Percentiles rank a stretch among this genome's conserved stretches.
phyloP scores from a whole-genome alignment of 108 stramenopile species.

The Tribonema minus region DNA sequence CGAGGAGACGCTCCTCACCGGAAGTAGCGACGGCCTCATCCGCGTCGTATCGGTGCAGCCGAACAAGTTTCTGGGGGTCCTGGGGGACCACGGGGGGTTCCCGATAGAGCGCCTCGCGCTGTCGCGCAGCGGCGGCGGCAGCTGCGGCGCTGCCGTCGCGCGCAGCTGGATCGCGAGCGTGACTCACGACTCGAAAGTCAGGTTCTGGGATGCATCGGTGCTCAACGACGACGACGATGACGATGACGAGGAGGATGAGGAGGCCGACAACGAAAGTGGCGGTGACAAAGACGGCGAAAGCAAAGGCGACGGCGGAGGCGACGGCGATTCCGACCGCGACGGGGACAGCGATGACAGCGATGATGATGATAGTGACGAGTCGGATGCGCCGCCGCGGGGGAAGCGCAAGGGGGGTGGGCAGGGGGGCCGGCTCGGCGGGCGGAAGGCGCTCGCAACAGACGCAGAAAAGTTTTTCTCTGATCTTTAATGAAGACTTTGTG shows the following conservation, averaged over 20 bases:
- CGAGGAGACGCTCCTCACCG: conserved; percentile 88
- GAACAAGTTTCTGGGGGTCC: conserved; percentile 79
- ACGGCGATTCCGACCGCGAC: too few relatives aligned
- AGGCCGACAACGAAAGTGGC: neutral
- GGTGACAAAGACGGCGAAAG: neutral
- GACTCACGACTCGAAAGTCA: conserved; percentile 39
- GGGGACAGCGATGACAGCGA: too few relatives aligned
- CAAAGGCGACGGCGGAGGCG: neutral
- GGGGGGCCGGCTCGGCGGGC: too few relatives aligned
- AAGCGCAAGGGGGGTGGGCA: too few relatives aligned
- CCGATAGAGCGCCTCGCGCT: conserved; percentile 70
- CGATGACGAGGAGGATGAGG: conserved; percentile 15
- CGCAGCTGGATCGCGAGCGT: conserved; percentile 65
- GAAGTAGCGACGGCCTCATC: conserved; percentile 84
- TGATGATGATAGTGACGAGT: too few relatives aligned
- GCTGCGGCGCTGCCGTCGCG: neutral
- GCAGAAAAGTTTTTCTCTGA: too few relatives aligned
- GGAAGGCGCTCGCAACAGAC: too few relatives aligned
- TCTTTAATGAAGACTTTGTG: too few relatives aligned
- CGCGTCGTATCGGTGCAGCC: conserved; percentile 79
- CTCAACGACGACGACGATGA: conserved; percentile 45
- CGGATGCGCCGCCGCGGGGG: too few relatives aligned
- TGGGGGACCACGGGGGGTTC: conserved; percentile 76
- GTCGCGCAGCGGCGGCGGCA: conserved; percentile 10
- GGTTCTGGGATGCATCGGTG: conserved; percentile 52